Percentiles rank a stretch among this genome's conserved stretches.
Conservation (phyloP, 352 stramenopile genomes). For the Phytophthora pluvialis region DNA sequence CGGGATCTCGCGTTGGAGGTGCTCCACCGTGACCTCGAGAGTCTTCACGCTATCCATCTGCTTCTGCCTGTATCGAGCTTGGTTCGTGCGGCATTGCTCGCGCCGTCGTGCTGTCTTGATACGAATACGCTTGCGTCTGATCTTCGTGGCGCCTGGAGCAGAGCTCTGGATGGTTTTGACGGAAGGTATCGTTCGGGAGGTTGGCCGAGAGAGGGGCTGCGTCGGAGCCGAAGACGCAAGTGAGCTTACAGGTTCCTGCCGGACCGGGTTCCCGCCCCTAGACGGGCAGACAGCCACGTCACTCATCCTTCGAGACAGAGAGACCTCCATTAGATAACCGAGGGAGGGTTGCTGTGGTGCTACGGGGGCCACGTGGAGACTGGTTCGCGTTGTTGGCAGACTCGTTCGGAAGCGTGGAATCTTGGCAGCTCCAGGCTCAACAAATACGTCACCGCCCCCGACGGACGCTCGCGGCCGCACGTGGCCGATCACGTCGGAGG, state of each 20-base stretch:
- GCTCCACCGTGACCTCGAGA: constrained; percentile 27
- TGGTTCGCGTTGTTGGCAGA: neutral
- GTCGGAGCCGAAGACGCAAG: neutral
- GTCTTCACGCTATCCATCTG: constrained; percentile 21
- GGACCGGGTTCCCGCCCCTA: neutral
- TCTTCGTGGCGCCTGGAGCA: constrained; percentile 6
- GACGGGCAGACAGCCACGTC: neutral
- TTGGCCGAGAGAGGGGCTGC: neutral
- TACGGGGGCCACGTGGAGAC: neutral
- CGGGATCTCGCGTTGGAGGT: constrained; percentile 33
- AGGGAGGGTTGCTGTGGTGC: constrained; percentile 2
- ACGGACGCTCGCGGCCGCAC: constrained; percentile 20
- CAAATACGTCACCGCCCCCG: constrained; percentile 2
- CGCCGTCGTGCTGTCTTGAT: constrained; percentile 48
- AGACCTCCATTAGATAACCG: constrained; percentile 10
- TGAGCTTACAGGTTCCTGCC: neutral
- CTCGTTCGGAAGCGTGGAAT: neutral
- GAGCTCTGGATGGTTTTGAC: neutral
- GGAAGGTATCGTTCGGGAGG: constrained; percentile 2
- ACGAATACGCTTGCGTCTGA: constrained; percentile 43
- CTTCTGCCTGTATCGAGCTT: constrained; percentile 55
- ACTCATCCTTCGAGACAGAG: constrained; percentile 1
- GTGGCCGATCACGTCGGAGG: constrained; percentile 25
- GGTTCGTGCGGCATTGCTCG: constrained; percentile 57
- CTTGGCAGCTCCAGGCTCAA: neutral